A percentile compares a stretch with the other conserved stretches of the same genome.
These are phyloP conservation scores for Lactuca saligna DNA, from an alignment of 129 eudicot genomes.

Conservation along the genomic window DNA sequence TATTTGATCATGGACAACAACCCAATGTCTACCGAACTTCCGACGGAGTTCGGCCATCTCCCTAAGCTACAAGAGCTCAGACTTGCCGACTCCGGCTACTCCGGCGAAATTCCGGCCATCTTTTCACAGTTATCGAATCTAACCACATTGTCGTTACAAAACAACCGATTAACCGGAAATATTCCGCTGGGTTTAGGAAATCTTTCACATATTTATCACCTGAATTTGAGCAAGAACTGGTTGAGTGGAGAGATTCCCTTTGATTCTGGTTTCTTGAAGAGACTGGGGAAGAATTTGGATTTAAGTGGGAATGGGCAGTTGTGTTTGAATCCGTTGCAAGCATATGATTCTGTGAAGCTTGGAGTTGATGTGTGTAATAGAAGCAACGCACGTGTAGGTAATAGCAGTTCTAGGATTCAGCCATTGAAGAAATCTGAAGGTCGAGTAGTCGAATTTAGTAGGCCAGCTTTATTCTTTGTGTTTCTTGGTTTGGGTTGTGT, in stretches of 20 bases:
- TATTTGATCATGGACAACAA: constrained; percentile 76
- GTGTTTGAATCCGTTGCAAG: constrained; percentile 63
- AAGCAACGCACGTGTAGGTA: constrained; percentile 42
- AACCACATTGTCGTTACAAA: constrained; percentile 64
- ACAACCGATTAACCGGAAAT: constrained; percentile 60
- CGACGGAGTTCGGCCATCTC: constrained; percentile 48
- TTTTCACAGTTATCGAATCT: constrained; percentile 46
- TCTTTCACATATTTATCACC: constrained; percentile 62
- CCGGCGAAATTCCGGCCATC: constrained; percentile 57
- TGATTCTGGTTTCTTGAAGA: constrained; percentile 60
- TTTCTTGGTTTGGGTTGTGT: constrained; percentile 28
- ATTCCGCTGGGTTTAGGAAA: constrained; percentile 55
- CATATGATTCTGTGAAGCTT: constrained; percentile 23
- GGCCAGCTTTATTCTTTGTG: constrained; percentile 34
- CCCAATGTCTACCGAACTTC: constrained; percentile 55
- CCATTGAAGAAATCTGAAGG: constrained; percentile 66
- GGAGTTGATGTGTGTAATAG: constrained; percentile 53
- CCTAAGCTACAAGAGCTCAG: constrained; percentile 70
- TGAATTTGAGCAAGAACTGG: constrained; percentile 72
- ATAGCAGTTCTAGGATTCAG: constrained; percentile 26
- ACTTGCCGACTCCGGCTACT: constrained; percentile 59
- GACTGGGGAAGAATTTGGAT: constrained; percentile 71
- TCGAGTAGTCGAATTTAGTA: constrained; percentile 19
- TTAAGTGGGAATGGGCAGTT: constrained; percentile 63
- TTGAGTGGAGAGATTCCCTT: constrained; percentile 71